Conservation (phyloP, 1,284 basidiomycete genomes). For the Sanghuangporus weigelae region DNA sequence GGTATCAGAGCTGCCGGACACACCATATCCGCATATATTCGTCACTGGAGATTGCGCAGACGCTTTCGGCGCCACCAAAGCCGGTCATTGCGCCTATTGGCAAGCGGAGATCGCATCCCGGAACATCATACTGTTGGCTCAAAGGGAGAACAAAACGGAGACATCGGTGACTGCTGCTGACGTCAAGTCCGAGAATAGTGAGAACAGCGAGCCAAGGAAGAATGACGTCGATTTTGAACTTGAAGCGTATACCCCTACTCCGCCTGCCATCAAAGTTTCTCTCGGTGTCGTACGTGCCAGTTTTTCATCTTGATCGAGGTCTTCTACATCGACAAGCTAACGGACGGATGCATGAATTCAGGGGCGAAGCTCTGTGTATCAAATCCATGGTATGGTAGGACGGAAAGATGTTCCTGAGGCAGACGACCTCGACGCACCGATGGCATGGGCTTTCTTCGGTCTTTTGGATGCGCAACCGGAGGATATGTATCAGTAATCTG, state of each 20-base stretch:
- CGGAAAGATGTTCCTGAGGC: slow-evolving; percentile 35
- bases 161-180: neutral
- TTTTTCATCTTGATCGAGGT: neutral
- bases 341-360: neutral
- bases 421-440: slow-evolving; percentile 41
- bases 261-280: slow-evolving; percentile 67
- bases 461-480: slow-evolving; percentile 32
- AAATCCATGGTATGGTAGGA: slow-evolving; percentile 41
- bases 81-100: slow-evolving; percentile 66
- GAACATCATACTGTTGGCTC: slow-evolving; percentile 47
- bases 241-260: slow-evolving; percentile 49
- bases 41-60: slow-evolving; percentile 67
- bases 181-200: neutral
- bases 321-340: slow-evolving; percentile 1
- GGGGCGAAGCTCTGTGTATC: slow-evolving; percentile 40
- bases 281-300: slow-evolving; percentile 47
- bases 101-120: slow-evolving; percentile 53
- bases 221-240: slow-evolving; percentile 29
- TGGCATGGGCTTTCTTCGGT: slow-evolving; percentile 41
- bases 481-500: slow-evolving; percentile 21
- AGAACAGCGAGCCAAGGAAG: slow-evolving; percentile 15
- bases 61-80: slow-evolving; percentile 63
- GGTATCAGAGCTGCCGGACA: slow-evolving; percentile 22
- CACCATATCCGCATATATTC: slow-evolving; percentile 54
- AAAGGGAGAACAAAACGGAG: slow-evolving; percentile 30